Base-by-base conservation (phyloP, 164 flowering plant genomes). In the Sedum album region DNA sequence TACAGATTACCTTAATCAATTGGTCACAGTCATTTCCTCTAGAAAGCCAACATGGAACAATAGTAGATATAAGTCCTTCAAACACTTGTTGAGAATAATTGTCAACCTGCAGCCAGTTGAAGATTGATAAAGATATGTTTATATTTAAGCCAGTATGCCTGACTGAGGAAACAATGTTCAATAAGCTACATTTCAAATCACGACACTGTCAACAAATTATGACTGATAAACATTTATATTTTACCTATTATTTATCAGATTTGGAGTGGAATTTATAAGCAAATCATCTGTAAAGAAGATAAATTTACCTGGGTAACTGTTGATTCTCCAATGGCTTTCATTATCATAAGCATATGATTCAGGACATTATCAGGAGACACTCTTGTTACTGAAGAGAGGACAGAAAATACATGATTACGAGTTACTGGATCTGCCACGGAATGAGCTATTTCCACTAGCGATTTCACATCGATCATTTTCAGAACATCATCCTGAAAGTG, bases 31-130 rank as follows among this genome's bases (percentile, higher is more conserved):
- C 70, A 20, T 77, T 67, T 31, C 80, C 79, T 72, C 77, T 74
- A 20, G 91, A 80, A 66, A 91, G 71, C 95, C 93, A 91, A 78
- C 74, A 89, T 33, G 98, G 97, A 64, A 89, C 80, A 65, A 90
- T 63, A 6, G 92, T 75, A n/a, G 92, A 83, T 62, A 91, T 81
- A 69, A 94, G 81, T 53, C 78, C 89, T 79, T 94, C 97, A 78
- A 82, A 83, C 21, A 94, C 92, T 67, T 25, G 76, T 65, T 80
- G 87, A 13, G 97, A 94, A 74, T 86, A 79, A 68, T 78, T 76
- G 63, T 94, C 95, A 79, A 71, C 74, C 98, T 93, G 60, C 60
- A 80, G 33, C 17, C 46, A 65, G 26, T 21, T 8, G 17, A 64
- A 35, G 66, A 35, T 0, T 31, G 31, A 62, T 62, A 31, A 30